These are phyloP conservation scores for Guadua angustifolia DNA, from an alignment of 176 grass and related monocot species.

Conservation along the genomic window DNA sequence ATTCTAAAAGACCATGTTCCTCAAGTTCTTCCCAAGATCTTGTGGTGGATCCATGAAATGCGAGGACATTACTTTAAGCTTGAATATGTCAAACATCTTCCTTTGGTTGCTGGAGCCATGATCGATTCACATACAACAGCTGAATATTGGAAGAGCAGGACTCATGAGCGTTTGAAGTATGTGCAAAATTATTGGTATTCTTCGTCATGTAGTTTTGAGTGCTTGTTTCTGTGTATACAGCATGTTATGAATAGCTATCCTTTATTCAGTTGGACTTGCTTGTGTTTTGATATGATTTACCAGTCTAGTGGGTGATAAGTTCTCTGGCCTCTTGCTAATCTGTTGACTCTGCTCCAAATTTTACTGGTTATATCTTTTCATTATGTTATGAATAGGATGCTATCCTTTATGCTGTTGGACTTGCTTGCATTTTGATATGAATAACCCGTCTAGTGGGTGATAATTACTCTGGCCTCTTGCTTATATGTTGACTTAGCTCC, in stretches of 20 bases:
- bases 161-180: conserved; percentile 83
- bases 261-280: conserved; percentile 14
- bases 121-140: conserved; percentile 89
- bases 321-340: conserved; percentile 5
- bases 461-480: conserved; percentile 26
- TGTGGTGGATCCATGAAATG: conserved; percentile 99
- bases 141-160: conserved; percentile 94
- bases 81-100: conserved; percentile 92
- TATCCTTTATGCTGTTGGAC: conserved; percentile 11
- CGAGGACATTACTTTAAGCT: conserved; percentile 95
- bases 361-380: conserved; percentile 27
- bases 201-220: conserved; percentile 25
- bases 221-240: conserved; percentile 25
- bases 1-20: conserved; percentile 76
- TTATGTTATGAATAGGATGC: conserved; percentile 10
- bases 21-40: conserved; percentile 86
- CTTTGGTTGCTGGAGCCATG: conserved; percentile 86
- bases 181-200: conserved; percentile 40
- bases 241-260: conserved; percentile 13
- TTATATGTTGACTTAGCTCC: conserved; percentile 11
- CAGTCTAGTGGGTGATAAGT: conserved; percentile 4
- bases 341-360: conserved; percentile 25
- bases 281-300: conserved; percentile 17
- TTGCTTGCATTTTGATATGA: conserved; percentile 17
- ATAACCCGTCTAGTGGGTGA: background rate